A percentile compares a stretch with the other conserved stretches of the same genome.
phyloP scores from a whole-genome alignment of 1,139 yeast genomes.

The Candida frijolesensis region DNA sequence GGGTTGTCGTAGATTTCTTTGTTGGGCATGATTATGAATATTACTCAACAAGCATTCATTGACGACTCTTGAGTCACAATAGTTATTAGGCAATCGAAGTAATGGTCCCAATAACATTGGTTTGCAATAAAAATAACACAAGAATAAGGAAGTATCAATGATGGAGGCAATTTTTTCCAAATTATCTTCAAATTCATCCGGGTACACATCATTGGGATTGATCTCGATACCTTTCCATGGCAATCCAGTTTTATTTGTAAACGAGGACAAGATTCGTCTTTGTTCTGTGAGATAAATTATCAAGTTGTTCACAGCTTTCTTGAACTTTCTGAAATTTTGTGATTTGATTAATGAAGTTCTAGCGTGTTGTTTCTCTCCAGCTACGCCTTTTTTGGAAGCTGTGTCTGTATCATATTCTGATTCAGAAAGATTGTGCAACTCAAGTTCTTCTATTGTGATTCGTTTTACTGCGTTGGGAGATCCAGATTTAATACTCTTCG shows the following conservation, averaged over 20 bases:
- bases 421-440: conserved; percentile 11
- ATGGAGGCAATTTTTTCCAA: conserved; percentile 42
- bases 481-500: conserved; percentile 11
- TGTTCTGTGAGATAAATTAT: conserved; percentile 60
- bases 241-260: conserved; percentile 37
- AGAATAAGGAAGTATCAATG: conserved; percentile 79
- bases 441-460: conserved; percentile 29
- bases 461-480: conserved; percentile 32
- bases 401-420: conserved; percentile 28
- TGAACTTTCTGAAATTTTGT: conserved; percentile 28
- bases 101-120: conserved; percentile 83
- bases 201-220: conserved; percentile 42
- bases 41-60: conserved; percentile 49
- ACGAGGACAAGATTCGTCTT: conserved; percentile 47
- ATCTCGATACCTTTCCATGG: conserved; percentile 50
- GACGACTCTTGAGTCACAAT: conserved; percentile 69
- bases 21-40: conserved; percentile 32
- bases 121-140: conserved; percentile 66
- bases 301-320: conserved; percentile 51
- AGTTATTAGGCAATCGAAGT: conserved; percentile 68
- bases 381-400: conserved; percentile 20
- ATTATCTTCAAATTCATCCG: conserved; percentile 16
- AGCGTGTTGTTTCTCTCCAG: conserved; percentile 12
- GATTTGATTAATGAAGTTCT: conserved; percentile 12
- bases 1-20: conserved; percentile 21